Percentiles rank a stretch among this genome's conserved stretches.
These are phyloP conservation scores for Ophiostoma tasmaniense DNA, from an alignment of 2,329 filamentous ascomycete genomes.

Conservation along the genomic window DNA sequence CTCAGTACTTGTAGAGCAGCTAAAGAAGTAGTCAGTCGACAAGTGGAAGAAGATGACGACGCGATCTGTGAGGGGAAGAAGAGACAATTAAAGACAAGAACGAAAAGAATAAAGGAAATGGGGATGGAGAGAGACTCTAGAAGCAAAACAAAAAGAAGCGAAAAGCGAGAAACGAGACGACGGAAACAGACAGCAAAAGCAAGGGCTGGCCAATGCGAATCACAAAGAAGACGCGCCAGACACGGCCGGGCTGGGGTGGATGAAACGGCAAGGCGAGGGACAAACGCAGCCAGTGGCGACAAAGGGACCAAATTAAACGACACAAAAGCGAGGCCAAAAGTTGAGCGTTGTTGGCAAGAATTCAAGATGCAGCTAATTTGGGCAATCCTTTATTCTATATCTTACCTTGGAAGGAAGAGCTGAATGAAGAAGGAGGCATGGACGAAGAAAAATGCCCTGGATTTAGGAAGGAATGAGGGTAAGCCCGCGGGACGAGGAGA, in stretches of 20 bases:
- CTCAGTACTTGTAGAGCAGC: background rate
- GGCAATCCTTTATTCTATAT: background rate
- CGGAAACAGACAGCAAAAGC: background rate
- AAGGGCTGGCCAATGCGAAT: background rate
- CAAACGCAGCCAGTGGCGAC: background rate
- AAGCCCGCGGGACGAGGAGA: background rate
- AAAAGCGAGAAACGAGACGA: background rate
- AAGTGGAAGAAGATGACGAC: background rate
- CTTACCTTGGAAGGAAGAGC: background rate
- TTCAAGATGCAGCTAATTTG: background rate
- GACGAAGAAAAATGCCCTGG: background rate
- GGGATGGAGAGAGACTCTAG: background rate
- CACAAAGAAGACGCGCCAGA: conserved; percentile 1
- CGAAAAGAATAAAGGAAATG: background rate
- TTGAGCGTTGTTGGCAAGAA: background rate
- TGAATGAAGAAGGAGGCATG: background rate
- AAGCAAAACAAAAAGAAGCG: background rate
- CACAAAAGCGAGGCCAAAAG: background rate
- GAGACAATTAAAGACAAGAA: background rate
- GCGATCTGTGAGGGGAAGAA: background rate
- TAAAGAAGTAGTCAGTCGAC: background rate
- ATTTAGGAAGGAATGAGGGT: background rate
- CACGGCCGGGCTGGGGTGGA: background rate
- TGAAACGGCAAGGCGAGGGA: conserved; percentile 1
- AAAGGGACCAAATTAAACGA: background rate